These are phyloP conservation scores for Verticillium tricorpus DNA, from an alignment of 2,329 filamentous ascomycete species.

Conservation along the genomic window DNA sequence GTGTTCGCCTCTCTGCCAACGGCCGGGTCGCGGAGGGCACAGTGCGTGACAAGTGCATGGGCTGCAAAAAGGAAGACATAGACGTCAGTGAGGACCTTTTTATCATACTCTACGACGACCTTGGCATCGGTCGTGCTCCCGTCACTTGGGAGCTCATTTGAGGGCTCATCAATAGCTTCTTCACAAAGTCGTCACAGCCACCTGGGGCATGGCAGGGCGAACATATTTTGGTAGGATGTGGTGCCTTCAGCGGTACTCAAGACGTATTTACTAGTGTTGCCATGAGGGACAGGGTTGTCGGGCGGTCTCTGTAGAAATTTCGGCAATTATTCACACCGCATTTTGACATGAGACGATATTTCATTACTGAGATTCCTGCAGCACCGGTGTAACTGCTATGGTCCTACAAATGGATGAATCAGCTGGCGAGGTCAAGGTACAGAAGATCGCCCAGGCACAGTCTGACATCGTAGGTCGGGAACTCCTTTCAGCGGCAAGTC, in stretches of 20 bases:
- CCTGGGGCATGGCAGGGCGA: neutral
- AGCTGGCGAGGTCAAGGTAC: too few species aligned
- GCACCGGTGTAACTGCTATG: too few species aligned
- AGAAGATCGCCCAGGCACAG: too few species aligned
- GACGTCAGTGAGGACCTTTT: conserved; percentile 10
- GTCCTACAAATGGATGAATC: too few species aligned
- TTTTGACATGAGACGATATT: neutral
- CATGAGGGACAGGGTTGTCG: too few species aligned
- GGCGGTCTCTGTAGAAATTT: neutral
- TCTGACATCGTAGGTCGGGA: too few species aligned
- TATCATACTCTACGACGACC: conserved; percentile 1
- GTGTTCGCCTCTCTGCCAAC: neutral
- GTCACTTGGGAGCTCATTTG: conserved; percentile 40
- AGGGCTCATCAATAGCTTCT: neutral
- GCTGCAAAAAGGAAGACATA: conserved; percentile 2
- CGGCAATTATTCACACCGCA: neutral
- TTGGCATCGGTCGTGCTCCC: conserved; percentile 6
- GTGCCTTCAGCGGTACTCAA: too few species aligned
- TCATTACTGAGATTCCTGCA: too few species aligned
- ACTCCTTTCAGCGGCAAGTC: too few species aligned
- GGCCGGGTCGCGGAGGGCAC: conserved; percentile 3
- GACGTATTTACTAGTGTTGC: too few species aligned
- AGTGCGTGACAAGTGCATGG: conserved; percentile 11
- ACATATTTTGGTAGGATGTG: too few species aligned
- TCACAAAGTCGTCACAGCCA: neutral